Evolutionary conservation across 129 eudicot genomes (phyloP), one percentile per base, ranked within the genome.

Genomic region (Chrysanthemum lavandulifolium): DNA sequence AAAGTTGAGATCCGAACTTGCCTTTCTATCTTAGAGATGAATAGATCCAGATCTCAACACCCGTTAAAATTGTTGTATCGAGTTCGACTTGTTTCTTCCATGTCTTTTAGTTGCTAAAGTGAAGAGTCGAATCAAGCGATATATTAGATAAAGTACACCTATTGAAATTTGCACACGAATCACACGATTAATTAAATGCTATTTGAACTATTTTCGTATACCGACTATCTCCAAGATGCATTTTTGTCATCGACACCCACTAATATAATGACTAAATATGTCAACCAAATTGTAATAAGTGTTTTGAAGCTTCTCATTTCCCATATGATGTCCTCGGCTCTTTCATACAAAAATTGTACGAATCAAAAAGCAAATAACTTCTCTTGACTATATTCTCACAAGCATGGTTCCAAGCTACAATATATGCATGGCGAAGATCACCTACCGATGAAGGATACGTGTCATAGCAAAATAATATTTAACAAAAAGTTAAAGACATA

Each of bases 21-120:
- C 98, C 83, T 63, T 76, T 70, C 76, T 50, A 90, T 87, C 81
- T 71, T 81, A 16, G 84, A 71, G n/a, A 54, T 76, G 65, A 70
- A 73, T 13, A 67, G 53, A 67, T 66, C 76, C 71, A 94, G 86
- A 56, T 59, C 54, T 83, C 87, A 68, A 88, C 86, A 47, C 83
- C 91, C 73, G 76, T 76, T 75, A 19, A 19, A 19, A 19, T 0
- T 19, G 21, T 19, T 19, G 21, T 19, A 19, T 19, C 21, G n/a
- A 19, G 21, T 19, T 19, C 21, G 0, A 0, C 21, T 19, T 19
- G 21, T 19, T 19, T 19, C 21, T 19, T 19, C 21, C 21, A 19
- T 19, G 21, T 19, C 21, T 19, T 19, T 19, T 19, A 19, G 21
- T 19, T 19, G 21, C 5, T 10, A 69, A 8, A 69, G 29, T 29